phyloP scores from a whole-genome alignment of 805 yeast genomes.

The Yarrowia osloensis region DNA sequence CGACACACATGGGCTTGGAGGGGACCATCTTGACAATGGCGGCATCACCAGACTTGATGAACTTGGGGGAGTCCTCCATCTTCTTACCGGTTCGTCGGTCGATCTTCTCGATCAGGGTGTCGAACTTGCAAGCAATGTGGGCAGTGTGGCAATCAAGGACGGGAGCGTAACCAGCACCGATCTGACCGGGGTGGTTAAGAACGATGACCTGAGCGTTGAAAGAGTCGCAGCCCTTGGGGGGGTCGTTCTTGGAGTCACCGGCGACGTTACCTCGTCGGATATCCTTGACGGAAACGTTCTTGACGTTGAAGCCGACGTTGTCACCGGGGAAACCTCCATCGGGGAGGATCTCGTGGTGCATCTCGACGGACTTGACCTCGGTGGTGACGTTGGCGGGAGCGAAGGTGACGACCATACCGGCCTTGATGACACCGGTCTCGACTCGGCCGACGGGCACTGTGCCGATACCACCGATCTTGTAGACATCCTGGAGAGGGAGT shows the following conservation, averaged over 20 bases:
- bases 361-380: slow-evolving; percentile 85
- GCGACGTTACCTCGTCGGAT: slow-evolving; percentile 91
- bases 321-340: slow-evolving; percentile 84
- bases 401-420: slow-evolving; percentile 86
- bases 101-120: slow-evolving; percentile 75
- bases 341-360: slow-evolving; percentile 79
- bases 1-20: slow-evolving; percentile 92
- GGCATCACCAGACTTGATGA: slow-evolving; percentile 95
- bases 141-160: slow-evolving; percentile 92
- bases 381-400: slow-evolving; percentile 92
- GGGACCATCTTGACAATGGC: slow-evolving; percentile 89
- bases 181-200: slow-evolving; percentile 91
- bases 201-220: slow-evolving; percentile 85
- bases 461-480: slow-evolving; percentile 91
- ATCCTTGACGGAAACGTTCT: slow-evolving; percentile 86
- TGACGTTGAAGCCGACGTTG: slow-evolving; percentile 87
- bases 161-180: slow-evolving; percentile 88
- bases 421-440: slow-evolving; percentile 88
- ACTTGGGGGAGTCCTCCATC: slow-evolving; percentile 86
- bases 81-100: slow-evolving; percentile 94
- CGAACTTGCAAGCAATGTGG: slow-evolving; percentile 88
- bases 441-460: slow-evolving; percentile 94
- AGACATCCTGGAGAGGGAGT: slow-evolving; percentile 86
- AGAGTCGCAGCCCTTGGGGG: slow-evolving; percentile 76
- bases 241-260: slow-evolving; percentile 89